Percentiles rank a stretch among this genome's conserved stretches.
Conservation (phyloP, 1,284 basidiomycete genomes). For the Cutaneotrichosporon mucoides region DNA sequence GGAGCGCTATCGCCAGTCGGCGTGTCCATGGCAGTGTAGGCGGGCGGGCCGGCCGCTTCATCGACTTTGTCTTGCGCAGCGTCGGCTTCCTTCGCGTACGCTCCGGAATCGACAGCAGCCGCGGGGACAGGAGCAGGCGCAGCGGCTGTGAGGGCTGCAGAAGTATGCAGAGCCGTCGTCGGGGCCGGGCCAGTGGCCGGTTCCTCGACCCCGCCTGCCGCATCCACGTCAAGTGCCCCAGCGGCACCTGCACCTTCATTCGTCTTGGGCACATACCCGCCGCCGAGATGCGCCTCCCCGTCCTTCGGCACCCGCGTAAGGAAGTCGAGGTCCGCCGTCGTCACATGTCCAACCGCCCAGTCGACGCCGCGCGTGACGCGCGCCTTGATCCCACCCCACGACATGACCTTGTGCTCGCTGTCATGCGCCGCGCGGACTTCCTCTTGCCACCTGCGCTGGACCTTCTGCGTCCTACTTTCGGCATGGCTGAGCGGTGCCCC, state of each 20-base stretch:
- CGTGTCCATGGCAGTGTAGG: background rate
- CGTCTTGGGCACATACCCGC: too few species aligned
- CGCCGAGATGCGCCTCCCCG: constrained; percentile 6
- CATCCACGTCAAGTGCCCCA: too few species aligned
- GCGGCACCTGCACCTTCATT: too few species aligned
- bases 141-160: background rate
- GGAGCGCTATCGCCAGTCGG: too few species aligned
- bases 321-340: constrained; percentile 23
- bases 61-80: background rate
- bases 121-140: background rate
- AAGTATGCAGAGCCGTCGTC: background rate
- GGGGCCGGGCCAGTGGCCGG: too few species aligned
- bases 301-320: constrained; percentile 18
- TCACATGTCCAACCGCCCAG: constrained; percentile 17
- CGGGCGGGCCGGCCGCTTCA: background rate
- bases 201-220: too few species aligned
- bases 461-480: constrained; percentile 6
- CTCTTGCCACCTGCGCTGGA: constrained; percentile 23
- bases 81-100: background rate
- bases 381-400: constrained; percentile 5
- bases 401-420: constrained; percentile 8
- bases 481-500: too few species aligned
- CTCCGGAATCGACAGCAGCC: background rate
- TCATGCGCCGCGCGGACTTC: constrained; percentile 20
- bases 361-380: constrained; percentile 15